Percentiles rank a stretch among this genome's conserved stretches.
Conservation (phyloP, 495 filamentous ascomycete species). For the Cercophora newfieldiana region DNA sequence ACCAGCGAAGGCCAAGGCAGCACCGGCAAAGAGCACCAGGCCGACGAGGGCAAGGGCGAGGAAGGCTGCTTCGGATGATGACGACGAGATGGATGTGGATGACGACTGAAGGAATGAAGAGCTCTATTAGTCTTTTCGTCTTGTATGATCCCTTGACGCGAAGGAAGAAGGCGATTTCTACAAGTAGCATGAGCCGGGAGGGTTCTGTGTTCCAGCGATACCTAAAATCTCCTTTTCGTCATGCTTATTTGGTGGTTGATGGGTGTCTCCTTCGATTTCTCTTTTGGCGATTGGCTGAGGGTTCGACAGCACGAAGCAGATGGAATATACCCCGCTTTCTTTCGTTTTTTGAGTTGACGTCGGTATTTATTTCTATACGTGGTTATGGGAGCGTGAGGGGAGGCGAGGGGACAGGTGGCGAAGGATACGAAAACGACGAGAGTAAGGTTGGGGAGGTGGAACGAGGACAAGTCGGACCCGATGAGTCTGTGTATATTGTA, state of each 20-base stretch:
- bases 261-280: neutral
- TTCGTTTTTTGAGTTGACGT: neutral
- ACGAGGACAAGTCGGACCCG: too few species aligned
- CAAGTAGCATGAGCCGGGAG: neutral
- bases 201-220: neutral
- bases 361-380: neutral
- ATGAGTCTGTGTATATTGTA: too few species aligned
- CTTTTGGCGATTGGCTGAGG: neutral
- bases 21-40: slow-evolving; percentile 8
- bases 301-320: neutral
- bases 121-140: neutral
- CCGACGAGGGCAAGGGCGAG: slow-evolving; percentile 15
- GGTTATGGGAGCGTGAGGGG: neutral
- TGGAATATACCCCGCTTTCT: neutral
- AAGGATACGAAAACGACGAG: too few species aligned
- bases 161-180: neutral
- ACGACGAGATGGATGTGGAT: slow-evolving; percentile 30
- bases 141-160: neutral
- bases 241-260: neutral
- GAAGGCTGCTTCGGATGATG: slow-evolving; percentile 3
- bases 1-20: neutral
- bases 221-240: neutral
- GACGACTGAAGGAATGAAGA: slow-evolving; percentile 15
- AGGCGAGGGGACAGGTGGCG: too few species aligned
- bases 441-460: too few species aligned